Evolutionary conservation across 1,139 yeast genomes (phyloP).

Genomic region (Kodamaea suecica): DNA sequence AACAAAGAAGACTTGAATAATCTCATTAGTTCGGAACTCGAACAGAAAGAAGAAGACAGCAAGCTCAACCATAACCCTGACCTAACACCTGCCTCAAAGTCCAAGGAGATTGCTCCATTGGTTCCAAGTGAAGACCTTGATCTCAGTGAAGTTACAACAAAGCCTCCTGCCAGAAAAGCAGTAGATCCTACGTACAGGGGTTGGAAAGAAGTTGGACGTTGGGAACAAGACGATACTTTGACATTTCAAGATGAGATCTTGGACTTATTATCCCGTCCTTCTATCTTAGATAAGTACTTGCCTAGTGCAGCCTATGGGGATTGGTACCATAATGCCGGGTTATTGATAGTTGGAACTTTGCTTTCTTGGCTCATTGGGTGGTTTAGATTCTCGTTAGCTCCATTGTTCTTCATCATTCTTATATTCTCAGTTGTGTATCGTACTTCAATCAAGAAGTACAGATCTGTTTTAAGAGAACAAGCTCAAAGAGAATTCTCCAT

Average conservation of each 20-base stretch:
- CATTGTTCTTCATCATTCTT: conserved; percentile 69
- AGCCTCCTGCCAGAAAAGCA: conserved; percentile 51
- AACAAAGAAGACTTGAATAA: conserved; percentile 9
- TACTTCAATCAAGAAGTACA: conserved; percentile 75
- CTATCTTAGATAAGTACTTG: conserved; percentile 66
- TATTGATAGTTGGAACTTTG: conserved; percentile 60
- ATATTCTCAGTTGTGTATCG: conserved; percentile 68
- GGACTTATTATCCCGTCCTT: conserved; percentile 63
- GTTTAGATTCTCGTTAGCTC: conserved; percentile 73
- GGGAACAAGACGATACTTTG: conserved; percentile 66
- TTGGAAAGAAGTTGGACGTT: conserved; percentile 92
- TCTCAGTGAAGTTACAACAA: conserved; percentile 28
- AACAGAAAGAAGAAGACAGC: neutral
- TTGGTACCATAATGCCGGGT: conserved; percentile 88
- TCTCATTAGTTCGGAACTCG: conserved; percentile 3
- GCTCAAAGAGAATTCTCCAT: conserved; percentile 85
- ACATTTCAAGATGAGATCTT: conserved; percentile 67
- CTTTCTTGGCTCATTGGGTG: conserved; percentile 79
- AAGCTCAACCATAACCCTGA: conserved; percentile 3
- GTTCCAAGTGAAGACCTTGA: conserved; percentile 25
- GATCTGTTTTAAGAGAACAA: conserved; percentile 68
- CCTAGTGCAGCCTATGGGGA: conserved; percentile 82
- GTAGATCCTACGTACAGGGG: conserved; percentile 74
- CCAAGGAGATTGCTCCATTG: conserved; percentile 3
- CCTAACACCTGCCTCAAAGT: neutral